Base-by-base conservation (phyloP, 1,284 basidiomycete genomes). In the Fomitopsis betulina region DNA sequence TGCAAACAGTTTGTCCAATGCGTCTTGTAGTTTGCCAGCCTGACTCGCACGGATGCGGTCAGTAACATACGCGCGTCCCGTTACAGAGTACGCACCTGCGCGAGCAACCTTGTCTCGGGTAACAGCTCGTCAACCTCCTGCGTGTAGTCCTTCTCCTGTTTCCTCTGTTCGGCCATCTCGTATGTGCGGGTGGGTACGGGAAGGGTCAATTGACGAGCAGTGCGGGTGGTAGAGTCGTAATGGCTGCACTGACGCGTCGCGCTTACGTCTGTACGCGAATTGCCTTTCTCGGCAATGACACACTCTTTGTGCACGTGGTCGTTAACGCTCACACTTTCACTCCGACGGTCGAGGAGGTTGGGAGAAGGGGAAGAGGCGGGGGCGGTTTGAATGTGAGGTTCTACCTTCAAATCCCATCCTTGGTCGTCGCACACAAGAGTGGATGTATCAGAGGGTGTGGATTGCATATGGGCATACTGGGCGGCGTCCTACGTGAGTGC, bases 1-100 rank as follows among this genome's bases (percentile, higher is more conserved):
- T 3, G 79, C 77, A 58, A 94, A 82, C 56, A 99, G 84, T 75
- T 93, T 94, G 74, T 99, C 97, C 19, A 98, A 76, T 13, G 91
- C 94, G 43, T 93, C 89, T 68, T 89, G 82, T 45, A 96, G 79
- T 73, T 89, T 88, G 45, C 91, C 93, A 57, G 84, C 74, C 89
- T 91, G 63, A 53, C 57, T 64, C 58, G 32, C 58, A 49, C 56
- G 51, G 57, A 51, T 58, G 58, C 51, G 60, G 61, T 63, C 63
- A 67, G 50, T 58, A 57, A 42, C 58, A 43, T 47, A 56, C 57
- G 19, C 23, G 45, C 30, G 10, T 37, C 33, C 37, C 55, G 32
- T 30, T 35, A 12, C 19, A 52, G 43, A 23, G 56, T 53, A 65
- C 72, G 57, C 63, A 88, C 89, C 79, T 87, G 78, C 5, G 81